These are phyloP conservation scores for Grosmannia huntii DNA, from an alignment of 2,329 filamentous ascomycete species.

Conservation along the genomic window DNA sequence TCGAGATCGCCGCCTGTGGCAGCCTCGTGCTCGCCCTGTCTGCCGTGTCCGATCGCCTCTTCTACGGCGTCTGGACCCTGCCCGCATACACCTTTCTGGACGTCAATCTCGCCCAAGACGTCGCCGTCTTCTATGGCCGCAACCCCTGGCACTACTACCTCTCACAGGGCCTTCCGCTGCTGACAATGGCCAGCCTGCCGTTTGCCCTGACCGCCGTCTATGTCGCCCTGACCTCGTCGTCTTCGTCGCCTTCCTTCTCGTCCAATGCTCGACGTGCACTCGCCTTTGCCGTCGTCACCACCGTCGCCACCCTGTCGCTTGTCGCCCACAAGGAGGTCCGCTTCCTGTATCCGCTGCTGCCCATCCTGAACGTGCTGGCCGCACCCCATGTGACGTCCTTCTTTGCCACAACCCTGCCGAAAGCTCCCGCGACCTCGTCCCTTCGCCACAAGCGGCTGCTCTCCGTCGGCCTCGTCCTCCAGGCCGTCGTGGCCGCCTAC, in stretches of 20 bases:
- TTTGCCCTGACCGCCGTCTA: conserved; percentile 58
- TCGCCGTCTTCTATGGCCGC: conserved; percentile 84
- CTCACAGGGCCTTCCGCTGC: conserved; percentile 75
- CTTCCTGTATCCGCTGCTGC: conserved; percentile 88
- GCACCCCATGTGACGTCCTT: conserved; percentile 54
- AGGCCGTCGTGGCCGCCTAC: conserved; percentile 61
- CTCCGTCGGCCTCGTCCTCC: conserved; percentile 45
- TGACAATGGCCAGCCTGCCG: conserved; percentile 72
- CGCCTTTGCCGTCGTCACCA: conserved; percentile 44
- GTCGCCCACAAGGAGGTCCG: conserved; percentile 95
- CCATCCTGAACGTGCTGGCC: conserved; percentile 69
- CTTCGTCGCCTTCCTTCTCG: conserved; percentile 16
- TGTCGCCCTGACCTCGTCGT: conserved; percentile 20
- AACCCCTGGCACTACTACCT: conserved; percentile 92
- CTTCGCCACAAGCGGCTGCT: conserved; percentile 45
- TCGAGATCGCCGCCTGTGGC: conserved; percentile 54
- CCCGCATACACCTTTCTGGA: conserved; percentile 78
- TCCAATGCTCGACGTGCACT: conserved; percentile 39
- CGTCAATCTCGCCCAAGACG: conserved; percentile 78
- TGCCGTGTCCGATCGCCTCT: conserved; percentile 56
- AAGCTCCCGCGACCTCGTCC: conserved; percentile 6
- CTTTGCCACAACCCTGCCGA: conserved; percentile 36
- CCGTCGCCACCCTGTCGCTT: conserved; percentile 52
- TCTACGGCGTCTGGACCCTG: conserved; percentile 78
- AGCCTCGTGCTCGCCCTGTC: conserved; percentile 50